Base-by-base conservation (phyloP, 108 stramenopile genomes). In the Craspedostauros australis region DNA sequence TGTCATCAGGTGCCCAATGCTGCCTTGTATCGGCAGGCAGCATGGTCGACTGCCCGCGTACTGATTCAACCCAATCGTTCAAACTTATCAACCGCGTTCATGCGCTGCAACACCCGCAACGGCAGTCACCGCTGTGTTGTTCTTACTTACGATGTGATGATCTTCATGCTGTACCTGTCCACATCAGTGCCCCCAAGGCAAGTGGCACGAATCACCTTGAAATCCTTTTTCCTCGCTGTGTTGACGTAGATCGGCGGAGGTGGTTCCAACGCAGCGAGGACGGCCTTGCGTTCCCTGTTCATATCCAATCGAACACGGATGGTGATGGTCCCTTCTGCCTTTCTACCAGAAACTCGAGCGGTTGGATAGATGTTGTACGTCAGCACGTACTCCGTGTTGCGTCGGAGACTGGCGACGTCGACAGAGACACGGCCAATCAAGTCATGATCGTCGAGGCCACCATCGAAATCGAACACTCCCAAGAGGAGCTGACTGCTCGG, bases 401-500 rank as follows among this genome's bases (percentile, higher is more conserved):
- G 60, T 16, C 51, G 56, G 44, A 87, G 62, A 52, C 83, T 87
- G 0, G 83, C 65, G 7, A 91, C 1, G 33, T 91, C 73, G 21
- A 91, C 64, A 25, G 75, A 68, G 1, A 85, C 79, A 2, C 86
- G 62, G 11, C 86, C 90, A 46, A 85, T 76, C 7, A 78, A 46
- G 44, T 91, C 88, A 44, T 91, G 86, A 12, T 75, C 43, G 28
- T 30, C 30, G 16, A 72, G 24, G 27, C 57, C 70, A n/a, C 26
- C 39, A 63, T 91, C 90, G 43, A 49, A 75, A 33, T 91, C 90
- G 55, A 87, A 87, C 0, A 91, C 79, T 12, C 76, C 86, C 24
- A 91, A 22, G 40, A 68, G 64, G 8, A 91, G 40, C 22, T 71
- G 71, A 19, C 75, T 72, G 36, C 73, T 76, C 16, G 81, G 66